Percentiles rank a stretch among this genome's conserved stretches.
These are phyloP conservation scores for Begonia peltatifolia DNA, from an alignment of 306 rosid genomes.

Conservation along the genomic window DNA sequence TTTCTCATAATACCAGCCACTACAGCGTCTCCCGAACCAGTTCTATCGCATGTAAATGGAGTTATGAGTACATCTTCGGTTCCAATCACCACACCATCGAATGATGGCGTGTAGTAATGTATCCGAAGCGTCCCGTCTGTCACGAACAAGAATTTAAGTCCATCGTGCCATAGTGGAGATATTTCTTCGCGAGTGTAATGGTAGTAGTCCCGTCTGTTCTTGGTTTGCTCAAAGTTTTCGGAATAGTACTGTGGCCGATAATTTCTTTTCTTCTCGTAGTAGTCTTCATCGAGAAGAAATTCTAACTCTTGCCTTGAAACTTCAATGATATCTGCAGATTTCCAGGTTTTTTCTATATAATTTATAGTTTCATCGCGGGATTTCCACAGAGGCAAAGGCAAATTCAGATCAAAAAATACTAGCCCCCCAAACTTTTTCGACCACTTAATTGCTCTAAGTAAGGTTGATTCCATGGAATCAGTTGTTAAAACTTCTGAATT, in stretches of 20 bases:
- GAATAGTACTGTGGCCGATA: slow-evolving; percentile 75
- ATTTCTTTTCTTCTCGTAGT: slow-evolving; percentile 50
- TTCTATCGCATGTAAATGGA: slow-evolving; percentile 86
- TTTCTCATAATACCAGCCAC: slow-evolving; percentile 87
- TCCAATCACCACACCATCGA: slow-evolving; percentile 64
- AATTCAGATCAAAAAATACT: slow-evolving; percentile 57
- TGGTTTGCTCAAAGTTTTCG: slow-evolving; percentile 54
- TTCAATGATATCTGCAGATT: slow-evolving; percentile 58
- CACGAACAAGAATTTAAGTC: slow-evolving; percentile 54
- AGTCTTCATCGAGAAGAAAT: slow-evolving; percentile 76
- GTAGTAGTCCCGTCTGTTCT: slow-evolving; percentile 52
- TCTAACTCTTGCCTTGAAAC: slow-evolving; percentile 75
- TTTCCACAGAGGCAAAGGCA: slow-evolving; percentile 72
- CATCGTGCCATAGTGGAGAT: slow-evolving; percentile 66
- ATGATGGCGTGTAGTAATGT: slow-evolving; percentile 71
- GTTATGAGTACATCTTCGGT: slow-evolving; percentile 94
- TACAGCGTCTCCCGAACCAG: slow-evolving; percentile 93
- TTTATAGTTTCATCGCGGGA: slow-evolving; percentile 56
- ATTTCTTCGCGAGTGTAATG: slow-evolving; percentile 72
- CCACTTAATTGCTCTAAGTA: slow-evolving; percentile 24
- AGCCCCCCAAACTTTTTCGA: slow-evolving; percentile 40
- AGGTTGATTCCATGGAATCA: slow-evolving; percentile 22
- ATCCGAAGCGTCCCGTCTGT: slow-evolving; percentile 75
- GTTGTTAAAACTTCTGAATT: slow-evolving; percentile 45
- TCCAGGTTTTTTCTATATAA: slow-evolving; percentile 64